Conservation (phyloP, 768 basidiomycete genomes). For the Auriscalpium vulgare region DNA sequence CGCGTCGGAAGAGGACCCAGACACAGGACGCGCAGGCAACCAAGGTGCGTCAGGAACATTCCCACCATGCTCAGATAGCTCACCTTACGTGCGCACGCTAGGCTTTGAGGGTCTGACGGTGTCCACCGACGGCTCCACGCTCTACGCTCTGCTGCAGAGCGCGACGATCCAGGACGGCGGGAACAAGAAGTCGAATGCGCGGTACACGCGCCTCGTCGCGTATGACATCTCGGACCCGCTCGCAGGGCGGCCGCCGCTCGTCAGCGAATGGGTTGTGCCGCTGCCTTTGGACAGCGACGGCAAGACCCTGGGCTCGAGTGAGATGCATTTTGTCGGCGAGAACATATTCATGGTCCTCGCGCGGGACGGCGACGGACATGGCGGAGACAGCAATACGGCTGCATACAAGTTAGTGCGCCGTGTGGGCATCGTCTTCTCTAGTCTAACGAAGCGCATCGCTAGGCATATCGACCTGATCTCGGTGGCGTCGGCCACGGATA, state of each 20-base stretch:
- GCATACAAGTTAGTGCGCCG: constrained; percentile 40
- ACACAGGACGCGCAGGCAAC: constrained; percentile 46
- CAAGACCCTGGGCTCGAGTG: constrained; percentile 45
- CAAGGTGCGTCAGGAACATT: constrained; percentile 30
- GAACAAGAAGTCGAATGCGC: constrained; percentile 33
- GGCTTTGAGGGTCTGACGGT: constrained; percentile 57
- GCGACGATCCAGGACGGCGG: constrained; percentile 62
- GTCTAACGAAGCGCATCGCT: background rate
- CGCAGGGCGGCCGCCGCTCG: constrained; percentile 27
- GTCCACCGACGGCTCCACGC: constrained; percentile 35
- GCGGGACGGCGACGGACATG: constrained; percentile 54
- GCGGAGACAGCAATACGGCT: constrained; percentile 39
- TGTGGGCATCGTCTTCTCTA: too few species aligned
- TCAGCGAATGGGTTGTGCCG: constrained; percentile 55
- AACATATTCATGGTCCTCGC: constrained; percentile 52
- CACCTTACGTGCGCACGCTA: constrained; percentile 11
- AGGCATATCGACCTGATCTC: constrained; percentile 57
- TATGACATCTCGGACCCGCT: constrained; percentile 38
- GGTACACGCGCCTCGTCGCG: constrained; percentile 49
- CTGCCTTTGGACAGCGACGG: constrained; percentile 43
- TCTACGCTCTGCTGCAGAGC: constrained; percentile 58
- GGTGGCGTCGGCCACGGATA: constrained; percentile 51
- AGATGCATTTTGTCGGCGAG: constrained; percentile 46
- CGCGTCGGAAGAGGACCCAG: constrained; percentile 38
- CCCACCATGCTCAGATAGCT: background rate